Percentiles rank a stretch among this genome's conserved stretches.
phyloP scores from a whole-genome alignment of 2,329 filamentous ascomycete genomes.

The Talaromyces verruculosus region DNA sequence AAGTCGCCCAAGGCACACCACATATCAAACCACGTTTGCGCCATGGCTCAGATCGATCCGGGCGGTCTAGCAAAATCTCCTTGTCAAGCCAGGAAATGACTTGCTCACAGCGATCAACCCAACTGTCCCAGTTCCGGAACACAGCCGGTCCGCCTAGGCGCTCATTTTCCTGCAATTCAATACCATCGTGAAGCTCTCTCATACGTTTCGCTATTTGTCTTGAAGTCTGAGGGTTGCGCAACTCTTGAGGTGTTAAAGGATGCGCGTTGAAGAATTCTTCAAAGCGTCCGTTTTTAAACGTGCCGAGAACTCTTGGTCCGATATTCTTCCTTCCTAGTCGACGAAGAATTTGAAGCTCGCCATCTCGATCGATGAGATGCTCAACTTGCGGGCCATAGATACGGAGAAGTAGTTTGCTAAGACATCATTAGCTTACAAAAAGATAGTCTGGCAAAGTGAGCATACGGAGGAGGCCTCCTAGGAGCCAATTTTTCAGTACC shows the following conservation, averaged over 20 bases:
- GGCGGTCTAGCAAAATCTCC: constrained; percentile 55
- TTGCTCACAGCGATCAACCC: constrained; percentile 65
- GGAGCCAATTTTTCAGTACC: constrained; percentile 38
- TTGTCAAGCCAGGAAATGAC: constrained; percentile 55
- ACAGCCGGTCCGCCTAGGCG: constrained; percentile 75
- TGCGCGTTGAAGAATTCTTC: constrained; percentile 89
- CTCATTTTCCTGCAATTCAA: constrained; percentile 80
- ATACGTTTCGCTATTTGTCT: constrained; percentile 96
- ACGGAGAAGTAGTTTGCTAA: constrained; percentile 75
- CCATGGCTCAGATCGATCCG: constrained; percentile 57
- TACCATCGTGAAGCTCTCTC: constrained; percentile 90
- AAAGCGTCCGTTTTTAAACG: constrained; percentile 91
- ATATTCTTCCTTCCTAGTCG: constrained; percentile 89
- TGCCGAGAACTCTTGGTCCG: constrained; percentile 84
- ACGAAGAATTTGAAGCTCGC: constrained; percentile 80
- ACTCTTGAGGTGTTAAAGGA: constrained; percentile 71
- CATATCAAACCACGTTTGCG: constrained; percentile 73
- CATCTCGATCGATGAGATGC: constrained; percentile 90
- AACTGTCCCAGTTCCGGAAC: constrained; percentile 93
- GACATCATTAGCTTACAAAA: neutral
- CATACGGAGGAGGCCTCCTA: constrained; percentile 56
- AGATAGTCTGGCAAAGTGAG: constrained; percentile 17
- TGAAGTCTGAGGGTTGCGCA: constrained; percentile 79
- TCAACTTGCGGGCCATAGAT: constrained; percentile 95
- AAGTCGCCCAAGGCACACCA: constrained; percentile 77